Evolutionary conservation across 1,139 yeast species (phyloP), one percentile per base, ranked within the genome.

Genomic region (Blastobotrys raffinosifermentans): DNA sequence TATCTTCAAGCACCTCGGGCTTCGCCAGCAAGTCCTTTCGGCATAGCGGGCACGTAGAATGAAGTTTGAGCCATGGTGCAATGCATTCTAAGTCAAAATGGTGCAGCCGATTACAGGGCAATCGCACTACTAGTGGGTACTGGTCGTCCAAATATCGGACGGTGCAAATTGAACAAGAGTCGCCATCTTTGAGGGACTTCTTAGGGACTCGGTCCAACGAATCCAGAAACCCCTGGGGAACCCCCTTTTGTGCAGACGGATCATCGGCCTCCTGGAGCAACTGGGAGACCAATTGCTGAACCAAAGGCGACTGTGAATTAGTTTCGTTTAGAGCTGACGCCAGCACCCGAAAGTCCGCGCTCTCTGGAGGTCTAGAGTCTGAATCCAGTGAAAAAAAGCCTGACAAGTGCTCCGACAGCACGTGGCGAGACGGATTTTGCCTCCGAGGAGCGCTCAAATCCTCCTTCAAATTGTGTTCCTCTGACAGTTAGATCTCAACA

Each of bases 11-110:
- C 35, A 66, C 73, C 29, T 64, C 58, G 48, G 69, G 72, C 46
- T 76, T 66, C 37, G 66, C 67, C 32, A 72, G 58, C 18, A 89
- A 75, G 51, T 86, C 80, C 44, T 73, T 77, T 47, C 97, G 67
- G 57, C 97, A 89, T 54, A 89, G 62, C 0, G 97, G 97, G 55
- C 97, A 89, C 0, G 94, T 86, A 1, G 80, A 69, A 52, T 84
- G 81, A 43, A 78, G 66, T 47, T 76, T 75, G 36, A 89, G 65
- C 97, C 97, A 89, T 0, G 95, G 93, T 0, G 82, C 82, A 29
- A 89, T 77, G 57, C 97, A 89, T 50, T 89, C 96, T 49, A 87
- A 66, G 55, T 89, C 97, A 60, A 84, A 89, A 26, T 70, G 70
- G 59, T 89, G 97, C 32, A 69, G 73, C 3, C 64, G 57, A 32